A percentile compares a stretch with the other conserved stretches of the same genome.
These are phyloP conservation scores for Anacardium occidentale DNA, from an alignment of 345 rosid species.

Conservation along the genomic window DNA sequence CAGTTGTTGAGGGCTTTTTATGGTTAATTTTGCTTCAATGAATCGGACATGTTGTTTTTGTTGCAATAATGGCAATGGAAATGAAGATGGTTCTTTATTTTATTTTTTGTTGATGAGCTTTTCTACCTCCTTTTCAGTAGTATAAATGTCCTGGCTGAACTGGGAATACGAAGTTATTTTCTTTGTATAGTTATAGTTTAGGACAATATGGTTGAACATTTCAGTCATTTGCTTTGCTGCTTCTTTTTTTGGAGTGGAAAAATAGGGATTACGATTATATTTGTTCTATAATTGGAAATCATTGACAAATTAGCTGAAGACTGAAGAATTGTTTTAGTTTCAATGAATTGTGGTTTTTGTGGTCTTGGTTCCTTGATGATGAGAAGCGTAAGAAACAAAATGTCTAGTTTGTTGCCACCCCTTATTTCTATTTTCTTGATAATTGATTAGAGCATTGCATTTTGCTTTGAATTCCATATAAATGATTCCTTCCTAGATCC, in stretches of 20 bases:
- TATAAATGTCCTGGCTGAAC: neutral
- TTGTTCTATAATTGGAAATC: neutral
- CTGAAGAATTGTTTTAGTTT: neutral
- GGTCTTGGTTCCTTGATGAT: neutral
- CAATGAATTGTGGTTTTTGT: constrained; percentile 4
- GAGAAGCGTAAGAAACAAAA: neutral
- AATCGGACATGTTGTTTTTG: constrained; percentile 29
- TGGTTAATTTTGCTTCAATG: constrained; percentile 18
- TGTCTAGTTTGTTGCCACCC: neutral
- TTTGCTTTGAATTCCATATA: neutral
- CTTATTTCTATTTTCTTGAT: neutral
- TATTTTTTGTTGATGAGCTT: neutral
- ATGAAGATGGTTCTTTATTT: neutral
- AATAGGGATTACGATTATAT: neutral
- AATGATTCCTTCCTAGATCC: constrained; percentile 4
- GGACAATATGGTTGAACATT: neutral
- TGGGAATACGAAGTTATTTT: constrained; percentile 2
- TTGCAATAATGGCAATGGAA: constrained; percentile 5
- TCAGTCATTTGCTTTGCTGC: neutral
- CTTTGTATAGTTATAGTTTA: neutral
- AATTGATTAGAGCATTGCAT: constrained; percentile 4
- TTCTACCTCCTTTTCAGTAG: neutral
- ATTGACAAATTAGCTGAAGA: neutral
- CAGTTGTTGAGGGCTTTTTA: constrained; percentile 18
- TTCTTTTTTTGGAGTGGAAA: neutral